Base-by-base conservation (phyloP, 108 stramenopile genomes). In the Nitzschia palea region DNA sequence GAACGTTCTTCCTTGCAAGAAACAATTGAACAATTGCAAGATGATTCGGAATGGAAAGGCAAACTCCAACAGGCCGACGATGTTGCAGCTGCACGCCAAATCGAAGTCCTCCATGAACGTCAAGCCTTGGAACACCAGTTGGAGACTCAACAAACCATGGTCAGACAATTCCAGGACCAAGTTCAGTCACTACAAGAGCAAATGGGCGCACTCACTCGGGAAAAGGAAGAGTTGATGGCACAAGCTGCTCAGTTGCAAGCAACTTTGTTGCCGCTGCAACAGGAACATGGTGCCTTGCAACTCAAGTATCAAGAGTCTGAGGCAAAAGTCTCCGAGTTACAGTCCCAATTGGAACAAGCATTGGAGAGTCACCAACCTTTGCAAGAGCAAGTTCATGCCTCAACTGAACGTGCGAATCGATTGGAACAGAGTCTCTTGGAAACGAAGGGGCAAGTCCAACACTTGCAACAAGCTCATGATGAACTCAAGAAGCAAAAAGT, bases 21-120 rank as follows among this genome's bases (percentile, higher is more conserved):
- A 59, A 40, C 57, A 20, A 15, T 59, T 8, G 57, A 59, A 9
- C 22, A 27, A 17, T 59, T 59, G 57, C 57, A 59, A 22, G 29
- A 22, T n/a, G 57, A 22, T 37, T 8, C 35, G 18, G 33, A 37
- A 17, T 20, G 35, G 17, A 17, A 59, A 37, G 8, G 12, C n/a
- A 35, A 59, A 15, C 20, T 59, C 4, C 35, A 37, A 14, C 18
- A 40, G 15, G 57, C 57, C 10, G 36, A 37, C n/a, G 5, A 3
- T 3, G 4, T 35, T 37, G 30, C 35, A 37, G 33, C 36, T 2
- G 30, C 33, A 3, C 57, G 26, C 3, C 57, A 59, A 59, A 35
- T 31, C n/a, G n/a, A 37, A 31, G 26, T 35, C 2, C 22, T 37
- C 15, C 35, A 37, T 2, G 57, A 59, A 22, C 33, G 57, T 2